Percentiles rank a stretch among this genome's conserved stretches.
These are phyloP conservation scores for Begonia fuchsioides DNA, from an alignment of 306 rosid genomes.

Conservation along the genomic window DNA sequence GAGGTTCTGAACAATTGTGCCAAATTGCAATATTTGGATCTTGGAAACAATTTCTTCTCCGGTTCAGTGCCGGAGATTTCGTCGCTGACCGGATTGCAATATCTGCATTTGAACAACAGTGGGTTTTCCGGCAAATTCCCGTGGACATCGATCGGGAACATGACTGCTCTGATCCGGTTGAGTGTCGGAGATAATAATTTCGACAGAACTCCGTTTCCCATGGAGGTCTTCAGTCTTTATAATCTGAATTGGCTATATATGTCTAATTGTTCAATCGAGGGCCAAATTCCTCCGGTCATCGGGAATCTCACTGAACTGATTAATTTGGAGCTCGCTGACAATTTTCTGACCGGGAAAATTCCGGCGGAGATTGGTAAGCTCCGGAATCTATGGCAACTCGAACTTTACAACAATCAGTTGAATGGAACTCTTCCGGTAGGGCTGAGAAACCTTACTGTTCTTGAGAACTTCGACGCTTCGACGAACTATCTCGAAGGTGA, in stretches of 20 bases:
- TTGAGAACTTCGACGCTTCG: slow-evolving; percentile 50
- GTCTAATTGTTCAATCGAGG: slow-evolving; percentile 41
- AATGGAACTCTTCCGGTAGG: slow-evolving; percentile 53
- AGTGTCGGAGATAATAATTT: slow-evolving; percentile 75
- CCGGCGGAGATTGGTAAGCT: slow-evolving; percentile 58
- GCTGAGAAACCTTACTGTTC: slow-evolving; percentile 34
- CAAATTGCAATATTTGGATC: slow-evolving; percentile 39
- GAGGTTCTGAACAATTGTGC: slow-evolving; percentile 44
- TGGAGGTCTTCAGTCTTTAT: slow-evolving; percentile 23
- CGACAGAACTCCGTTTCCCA: slow-evolving; percentile 33
- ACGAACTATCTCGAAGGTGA: slow-evolving; percentile 42
- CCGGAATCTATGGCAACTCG: slow-evolving; percentile 57
- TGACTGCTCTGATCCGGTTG: slow-evolving; percentile 31
- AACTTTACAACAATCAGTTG: slow-evolving; percentile 38
- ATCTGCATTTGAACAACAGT: slow-evolving; percentile 37
- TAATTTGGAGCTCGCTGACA: slow-evolving; percentile 44
- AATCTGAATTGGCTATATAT: slow-evolving; percentile 53
- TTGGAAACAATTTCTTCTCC: slow-evolving; percentile 48
- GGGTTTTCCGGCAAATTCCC: slow-evolving; percentile 64
- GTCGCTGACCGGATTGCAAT: slow-evolving; percentile 25
- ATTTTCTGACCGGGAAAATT: slow-evolving; percentile 42
- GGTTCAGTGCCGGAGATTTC: slow-evolving; percentile 58
- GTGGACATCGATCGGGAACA: slow-evolving; percentile 42
- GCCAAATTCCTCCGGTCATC: slow-evolving; percentile 45
- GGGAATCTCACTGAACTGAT: slow-evolving; percentile 50